phyloP scores from a whole-genome alignment of 805 yeast species.

The Lipomyces kockii region DNA sequence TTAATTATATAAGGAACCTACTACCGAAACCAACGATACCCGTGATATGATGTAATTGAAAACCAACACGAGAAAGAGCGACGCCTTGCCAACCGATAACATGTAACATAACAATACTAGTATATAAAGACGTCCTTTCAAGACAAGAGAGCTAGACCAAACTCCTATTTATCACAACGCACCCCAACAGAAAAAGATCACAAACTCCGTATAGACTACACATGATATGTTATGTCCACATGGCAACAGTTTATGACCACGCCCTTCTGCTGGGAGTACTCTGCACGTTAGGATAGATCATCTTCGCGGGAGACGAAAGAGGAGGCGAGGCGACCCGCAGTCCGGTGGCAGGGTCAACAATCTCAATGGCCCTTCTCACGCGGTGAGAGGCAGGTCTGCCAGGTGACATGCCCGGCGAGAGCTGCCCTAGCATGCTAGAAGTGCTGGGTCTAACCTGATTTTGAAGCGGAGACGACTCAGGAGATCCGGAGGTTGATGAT shows the following conservation, averaged over 20 bases:
- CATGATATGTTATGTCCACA: background rate
- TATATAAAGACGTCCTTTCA: background rate
- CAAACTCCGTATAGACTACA: background rate
- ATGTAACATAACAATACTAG: background rate
- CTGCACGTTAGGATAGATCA: constrained; percentile 15
- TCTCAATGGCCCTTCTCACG: constrained; percentile 48
- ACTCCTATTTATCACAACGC: constrained; percentile 7
- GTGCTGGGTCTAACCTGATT: constrained; percentile 26
- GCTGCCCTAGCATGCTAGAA: constrained; percentile 25
- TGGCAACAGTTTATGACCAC: constrained; percentile 19
- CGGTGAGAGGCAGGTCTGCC: constrained; percentile 25
- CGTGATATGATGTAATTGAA: constrained; percentile 1
- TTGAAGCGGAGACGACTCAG: constrained; percentile 38
- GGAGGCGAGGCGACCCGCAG: constrained; percentile 54
- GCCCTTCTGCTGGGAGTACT: constrained; percentile 24
- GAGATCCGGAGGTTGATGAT: constrained; percentile 38
- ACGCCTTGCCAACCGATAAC: constrained; percentile 2
- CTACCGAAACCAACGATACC: background rate
- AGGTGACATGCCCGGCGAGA: constrained; percentile 31
- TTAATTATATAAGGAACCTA: background rate
- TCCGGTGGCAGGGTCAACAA: constrained; percentile 61
- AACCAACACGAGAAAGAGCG: background rate
- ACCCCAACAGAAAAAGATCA: background rate
- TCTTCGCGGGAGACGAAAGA: constrained; percentile 30
- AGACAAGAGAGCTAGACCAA: background rate